phyloP scores from a whole-genome alignment of 139 green algal species.

The Pleodorina starrii region DNA sequence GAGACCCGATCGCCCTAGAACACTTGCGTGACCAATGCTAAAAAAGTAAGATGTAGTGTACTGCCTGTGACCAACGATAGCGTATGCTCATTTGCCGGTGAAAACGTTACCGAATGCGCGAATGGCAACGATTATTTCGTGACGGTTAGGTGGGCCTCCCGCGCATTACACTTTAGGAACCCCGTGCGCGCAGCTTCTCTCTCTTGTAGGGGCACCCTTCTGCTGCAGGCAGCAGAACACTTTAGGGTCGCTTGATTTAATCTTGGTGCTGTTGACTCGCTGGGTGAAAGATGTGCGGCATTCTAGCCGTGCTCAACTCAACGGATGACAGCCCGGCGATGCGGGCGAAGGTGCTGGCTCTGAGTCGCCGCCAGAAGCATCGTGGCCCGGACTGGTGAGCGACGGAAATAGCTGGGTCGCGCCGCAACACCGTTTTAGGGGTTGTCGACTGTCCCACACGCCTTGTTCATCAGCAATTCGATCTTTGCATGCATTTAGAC shows the following conservation, averaged over 20 bases:
- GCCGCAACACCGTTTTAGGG: slow-evolving; percentile 31
- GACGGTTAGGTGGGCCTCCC: background rate
- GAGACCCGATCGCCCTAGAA: no score
- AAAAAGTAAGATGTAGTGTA: no score
- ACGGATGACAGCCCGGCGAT: slow-evolving; percentile 70
- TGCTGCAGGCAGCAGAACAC: no score
- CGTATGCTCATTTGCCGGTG: no score
- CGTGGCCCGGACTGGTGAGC: slow-evolving; percentile 88
- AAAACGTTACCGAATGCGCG: no score
- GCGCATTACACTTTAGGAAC: background rate
- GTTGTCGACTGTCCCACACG: background rate
- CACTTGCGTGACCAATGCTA: no score
- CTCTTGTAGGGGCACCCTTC: no score
- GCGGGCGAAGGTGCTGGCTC: slow-evolving; percentile 65
- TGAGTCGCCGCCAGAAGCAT: slow-evolving; percentile 77
- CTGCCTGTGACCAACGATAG: no score
- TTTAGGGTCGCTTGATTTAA: no score
- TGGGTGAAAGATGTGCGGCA: slow-evolving; percentile 88
- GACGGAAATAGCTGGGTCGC: background rate
- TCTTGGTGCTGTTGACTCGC: no score
- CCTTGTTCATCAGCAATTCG: background rate
- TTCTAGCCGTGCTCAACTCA: slow-evolving; percentile 74
- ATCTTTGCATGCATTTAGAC: background rate
- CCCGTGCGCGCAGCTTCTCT: no score
- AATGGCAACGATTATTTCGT: no score